Evolutionary conservation across 306 rosid genomes (phyloP).

Genomic region (Castanea crenata): DNA sequence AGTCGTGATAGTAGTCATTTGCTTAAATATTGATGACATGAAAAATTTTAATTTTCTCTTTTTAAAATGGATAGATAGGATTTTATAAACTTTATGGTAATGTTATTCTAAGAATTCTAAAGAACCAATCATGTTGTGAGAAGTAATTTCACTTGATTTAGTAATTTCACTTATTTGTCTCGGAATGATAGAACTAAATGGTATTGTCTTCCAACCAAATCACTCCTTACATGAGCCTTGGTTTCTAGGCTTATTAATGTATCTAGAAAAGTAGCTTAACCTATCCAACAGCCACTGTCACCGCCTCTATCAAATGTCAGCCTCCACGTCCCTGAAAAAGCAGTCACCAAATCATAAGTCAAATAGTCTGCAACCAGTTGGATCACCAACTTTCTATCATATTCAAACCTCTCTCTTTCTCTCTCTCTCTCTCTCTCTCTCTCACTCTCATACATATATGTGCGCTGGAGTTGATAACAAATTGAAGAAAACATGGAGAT

Average conservation of each 20-base stretch:
- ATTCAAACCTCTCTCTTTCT: conserved; percentile 2
- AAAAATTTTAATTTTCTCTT: too few relatives aligned
- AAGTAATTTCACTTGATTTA: too few relatives aligned
- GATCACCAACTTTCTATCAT: conserved; percentile 26
- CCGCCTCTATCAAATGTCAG: neutral
- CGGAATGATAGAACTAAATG: too few relatives aligned
- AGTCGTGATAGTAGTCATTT: too few relatives aligned
- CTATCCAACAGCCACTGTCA: conserved; percentile 1
- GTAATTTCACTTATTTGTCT: too few relatives aligned
- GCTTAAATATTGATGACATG: too few relatives aligned
- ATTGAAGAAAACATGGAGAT: conserved; percentile 6
- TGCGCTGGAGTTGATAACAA: neutral
- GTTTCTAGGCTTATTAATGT: neutral
- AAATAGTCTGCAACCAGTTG: conserved; percentile 20
- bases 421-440: neutral
- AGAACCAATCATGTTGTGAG: too few relatives aligned
- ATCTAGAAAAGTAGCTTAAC: conserved; percentile 4
- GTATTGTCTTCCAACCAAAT: too few relatives aligned
- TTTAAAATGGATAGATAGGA: too few relatives aligned
- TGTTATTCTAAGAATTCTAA: too few relatives aligned
- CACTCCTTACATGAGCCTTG: neutral
- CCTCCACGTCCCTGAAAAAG: neutral
- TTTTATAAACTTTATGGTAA: too few relatives aligned
- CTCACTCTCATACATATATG: neutral
- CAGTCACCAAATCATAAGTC: neutral